Percentiles rank a stretch among this genome's conserved stretches.
Evolutionary conservation across 2,329 filamentous ascomycete genomes (phyloP).

Genomic region (Aspergillus sp.): DNA sequence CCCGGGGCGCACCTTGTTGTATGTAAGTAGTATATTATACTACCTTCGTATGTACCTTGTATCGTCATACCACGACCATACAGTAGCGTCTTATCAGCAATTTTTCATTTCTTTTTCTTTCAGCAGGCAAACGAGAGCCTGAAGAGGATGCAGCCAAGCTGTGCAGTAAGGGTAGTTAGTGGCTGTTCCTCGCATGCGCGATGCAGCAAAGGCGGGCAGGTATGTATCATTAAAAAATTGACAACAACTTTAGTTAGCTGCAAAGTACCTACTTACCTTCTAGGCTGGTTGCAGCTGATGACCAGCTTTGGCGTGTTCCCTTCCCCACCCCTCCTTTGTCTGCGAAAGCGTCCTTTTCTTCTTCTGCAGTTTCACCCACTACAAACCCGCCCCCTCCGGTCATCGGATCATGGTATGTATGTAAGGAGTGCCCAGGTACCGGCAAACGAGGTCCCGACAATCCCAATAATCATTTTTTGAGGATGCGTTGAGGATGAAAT

Average conservation of each 20-base stretch:
- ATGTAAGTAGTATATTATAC: not conserved
- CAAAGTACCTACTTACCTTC: not conserved
- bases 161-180: conserved; percentile 2
- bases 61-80: not conserved
- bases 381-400: not conserved
- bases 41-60: conserved; percentile 1
- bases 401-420: conserved; percentile 3
- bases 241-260: not conserved
- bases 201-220: not conserved
- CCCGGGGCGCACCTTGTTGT: not conserved
- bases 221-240: not conserved
- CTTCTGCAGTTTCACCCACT: not conserved
- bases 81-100: not conserved
- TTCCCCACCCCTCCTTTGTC: not conserved
- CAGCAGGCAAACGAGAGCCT: not conserved
- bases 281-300: not conserved
- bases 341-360: not conserved
- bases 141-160: not conserved
- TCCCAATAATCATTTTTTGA: not conserved
- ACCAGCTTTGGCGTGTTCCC: too few relatives aligned
- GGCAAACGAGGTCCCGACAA: conserved; percentile 1
- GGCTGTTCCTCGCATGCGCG: conserved; percentile 6
- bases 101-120: too few relatives aligned
- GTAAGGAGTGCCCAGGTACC: conserved; percentile 10
- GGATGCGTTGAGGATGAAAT: not conserved